Base-by-base conservation (phyloP, 225 moss, liverwort and hornwort species). In the Polytrichum formosum region DNA sequence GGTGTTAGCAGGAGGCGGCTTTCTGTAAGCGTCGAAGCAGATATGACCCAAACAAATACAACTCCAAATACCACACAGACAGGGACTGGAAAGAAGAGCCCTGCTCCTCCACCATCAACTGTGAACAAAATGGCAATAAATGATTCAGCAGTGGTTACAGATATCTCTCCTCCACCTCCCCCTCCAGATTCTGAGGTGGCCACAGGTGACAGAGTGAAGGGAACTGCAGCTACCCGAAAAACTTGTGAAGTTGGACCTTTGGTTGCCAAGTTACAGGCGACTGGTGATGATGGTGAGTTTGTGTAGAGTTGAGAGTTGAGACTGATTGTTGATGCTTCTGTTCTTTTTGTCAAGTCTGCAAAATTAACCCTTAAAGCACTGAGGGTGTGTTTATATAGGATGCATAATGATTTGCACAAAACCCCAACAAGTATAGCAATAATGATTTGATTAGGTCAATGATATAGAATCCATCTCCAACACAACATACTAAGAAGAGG, bases 171-270 rank as follows among this genome's bases (percentile, higher is more conserved):
- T 54, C 54, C 66, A 20, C 63, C 60, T 72, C 55, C 33, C 69
- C 70, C 72, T 67, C 59, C 53, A 67, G 74, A 75, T 78, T 7
- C 61, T 60, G 65, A 63, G 53, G 58, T 73, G 28, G 35, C 7
- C 72, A 18, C 72, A 74, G 71, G 70, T 63, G 79, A 76, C 53
- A 76, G 76, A 54, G 71, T 20, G 71, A 70, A 58, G 76, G 29
- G 71, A 6, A 63, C 63, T 22, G 16, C 26, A 46, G 46, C 46
- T 10, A 20, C 27, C 23, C 76, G 72, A 72, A 76, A 74, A 54
- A 79, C 69, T 19, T 85, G 81, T 31, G 76, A 85, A 46, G 46
- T 46, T 62, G 81, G 74, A 62, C 85, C 82, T 2, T 76, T 85
- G 76, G 69, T 74, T 54, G 76, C 67, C n/a, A 76, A 28, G n/a